These are phyloP conservation scores for Trypanosoma mega DNA, from an alignment of 208 protist genomes.

Conservation along the genomic window DNA sequence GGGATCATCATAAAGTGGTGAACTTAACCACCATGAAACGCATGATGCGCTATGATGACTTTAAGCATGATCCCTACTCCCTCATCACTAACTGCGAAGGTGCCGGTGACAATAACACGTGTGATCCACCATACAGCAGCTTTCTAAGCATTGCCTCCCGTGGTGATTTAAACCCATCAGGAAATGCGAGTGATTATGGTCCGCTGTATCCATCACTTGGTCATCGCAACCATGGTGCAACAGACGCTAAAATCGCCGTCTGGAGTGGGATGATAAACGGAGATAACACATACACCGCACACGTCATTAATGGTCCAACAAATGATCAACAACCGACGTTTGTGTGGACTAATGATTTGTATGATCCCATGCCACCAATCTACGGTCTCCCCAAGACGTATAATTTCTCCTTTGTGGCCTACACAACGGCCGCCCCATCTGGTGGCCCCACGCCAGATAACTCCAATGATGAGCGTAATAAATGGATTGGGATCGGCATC, in stretches of 20 bases:
- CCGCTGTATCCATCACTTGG: constrained; percentile 24
- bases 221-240: constrained; percentile 36
- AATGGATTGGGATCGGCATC: constrained; percentile 5
- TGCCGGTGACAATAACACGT: constrained; percentile 18
- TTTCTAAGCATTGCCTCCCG: constrained; percentile 46
- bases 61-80: constrained; percentile 54
- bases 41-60: constrained; percentile 80
- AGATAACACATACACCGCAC: constrained; percentile 11
- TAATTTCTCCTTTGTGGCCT: constrained; percentile 26
- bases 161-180: constrained; percentile 48
- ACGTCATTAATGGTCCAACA: constrained; percentile 34
- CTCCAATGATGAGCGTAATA: not conserved
- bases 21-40: constrained; percentile 37
- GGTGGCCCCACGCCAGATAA: not conserved
- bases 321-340: constrained; percentile 29
- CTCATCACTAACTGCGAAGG: constrained; percentile 45
- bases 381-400: constrained; percentile 21
- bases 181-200: constrained; percentile 28
- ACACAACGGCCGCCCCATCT: not conserved
- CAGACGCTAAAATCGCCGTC: constrained; percentile 36
- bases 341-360: constrained; percentile 22
- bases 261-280: constrained; percentile 28
- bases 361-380: constrained; percentile 29
- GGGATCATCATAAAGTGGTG: constrained; percentile 34
- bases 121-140: constrained; percentile 30